Conservation (phyloP, 23 red algal genomes). For the Agarophyton chilense region DNA sequence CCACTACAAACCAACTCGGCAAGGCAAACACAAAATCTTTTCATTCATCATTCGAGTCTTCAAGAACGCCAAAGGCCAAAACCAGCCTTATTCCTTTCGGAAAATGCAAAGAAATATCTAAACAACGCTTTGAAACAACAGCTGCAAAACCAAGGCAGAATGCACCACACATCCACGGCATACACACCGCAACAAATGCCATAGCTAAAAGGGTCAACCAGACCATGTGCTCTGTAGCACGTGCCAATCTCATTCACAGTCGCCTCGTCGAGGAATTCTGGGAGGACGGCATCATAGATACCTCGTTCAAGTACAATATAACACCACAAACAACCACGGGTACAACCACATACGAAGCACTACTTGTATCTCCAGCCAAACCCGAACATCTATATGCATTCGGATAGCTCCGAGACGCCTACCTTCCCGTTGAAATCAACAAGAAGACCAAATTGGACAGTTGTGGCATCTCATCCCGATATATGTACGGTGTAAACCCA, state of each 20-base stretch:
- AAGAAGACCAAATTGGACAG: not conserved
- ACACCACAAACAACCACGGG: not conserved
- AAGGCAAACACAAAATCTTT: not conserved
- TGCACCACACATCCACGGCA: not conserved
- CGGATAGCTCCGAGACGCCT: not conserved
- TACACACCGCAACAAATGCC: not conserved
- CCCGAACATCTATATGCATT: not conserved
- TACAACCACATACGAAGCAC: not conserved
- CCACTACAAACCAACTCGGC: not conserved
- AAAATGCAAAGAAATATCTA: slow-evolving; percentile 14
- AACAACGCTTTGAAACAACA: not conserved
- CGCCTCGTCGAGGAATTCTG: not conserved
- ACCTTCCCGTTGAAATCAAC: not conserved
- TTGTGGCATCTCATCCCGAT: not conserved
- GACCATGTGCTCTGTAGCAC: not conserved
- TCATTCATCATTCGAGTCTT: not conserved
- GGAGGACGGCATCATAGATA: not conserved
- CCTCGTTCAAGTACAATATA: slow-evolving; percentile 29
- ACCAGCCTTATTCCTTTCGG: not conserved
- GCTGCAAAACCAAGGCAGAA: not conserved
- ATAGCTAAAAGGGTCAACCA: slow-evolving; percentile 1
- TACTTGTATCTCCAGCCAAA: not conserved
- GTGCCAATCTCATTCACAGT: not conserved
- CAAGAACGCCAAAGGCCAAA: not conserved
- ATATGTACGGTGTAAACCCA: not conserved